These are phyloP conservation scores for Cnidoscolus chayamansa DNA, from an alignment of 441 rosid genomes.

Conservation along the genomic window DNA sequence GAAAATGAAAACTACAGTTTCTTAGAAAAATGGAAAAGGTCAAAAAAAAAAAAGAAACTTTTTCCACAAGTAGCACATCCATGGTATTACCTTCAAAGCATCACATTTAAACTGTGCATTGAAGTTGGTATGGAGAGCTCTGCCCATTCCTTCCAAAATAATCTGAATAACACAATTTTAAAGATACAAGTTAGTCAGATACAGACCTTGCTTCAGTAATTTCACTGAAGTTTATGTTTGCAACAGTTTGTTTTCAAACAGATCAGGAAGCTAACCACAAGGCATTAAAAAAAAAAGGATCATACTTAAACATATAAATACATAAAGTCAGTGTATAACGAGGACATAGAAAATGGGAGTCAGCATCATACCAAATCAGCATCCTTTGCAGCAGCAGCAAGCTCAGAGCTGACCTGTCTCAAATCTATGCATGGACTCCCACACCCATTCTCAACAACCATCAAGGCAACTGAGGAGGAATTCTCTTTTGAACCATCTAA, in stretches of 20 bases:
- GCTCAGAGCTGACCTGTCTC: constrained; percentile 98
- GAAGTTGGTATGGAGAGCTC: constrained; percentile 91
- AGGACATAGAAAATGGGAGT: constrained; percentile 13
- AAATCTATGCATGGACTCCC: constrained; percentile 98
- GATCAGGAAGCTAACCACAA: neutral
- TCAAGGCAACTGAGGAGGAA: constrained; percentile 69
- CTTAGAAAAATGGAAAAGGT: too few relatives aligned
- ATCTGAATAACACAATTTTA: constrained; percentile 44
- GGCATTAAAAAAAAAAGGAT: neutral
- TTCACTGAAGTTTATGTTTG: neutral
- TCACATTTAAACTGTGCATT: constrained; percentile 82
- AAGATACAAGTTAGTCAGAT: constrained; percentile 7
- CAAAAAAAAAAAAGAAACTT: too few relatives aligned
- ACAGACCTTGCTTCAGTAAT: neutral
- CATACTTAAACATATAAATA: neutral
- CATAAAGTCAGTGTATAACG: neutral
- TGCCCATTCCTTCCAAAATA: constrained; percentile 98
- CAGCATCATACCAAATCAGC: constrained; percentile 82
- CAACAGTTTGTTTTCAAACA: constrained; percentile 9
- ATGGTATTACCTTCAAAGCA: constrained; percentile 66
- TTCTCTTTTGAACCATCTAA: constrained; percentile 61
- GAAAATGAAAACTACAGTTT: too few relatives aligned
- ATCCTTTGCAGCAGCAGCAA: constrained; percentile 88
- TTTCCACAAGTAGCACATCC: neutral
- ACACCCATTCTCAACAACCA: constrained; percentile 99